Base-by-base conservation (phyloP, 768 basidiomycete genomes). In the Calocybe indica region DNA sequence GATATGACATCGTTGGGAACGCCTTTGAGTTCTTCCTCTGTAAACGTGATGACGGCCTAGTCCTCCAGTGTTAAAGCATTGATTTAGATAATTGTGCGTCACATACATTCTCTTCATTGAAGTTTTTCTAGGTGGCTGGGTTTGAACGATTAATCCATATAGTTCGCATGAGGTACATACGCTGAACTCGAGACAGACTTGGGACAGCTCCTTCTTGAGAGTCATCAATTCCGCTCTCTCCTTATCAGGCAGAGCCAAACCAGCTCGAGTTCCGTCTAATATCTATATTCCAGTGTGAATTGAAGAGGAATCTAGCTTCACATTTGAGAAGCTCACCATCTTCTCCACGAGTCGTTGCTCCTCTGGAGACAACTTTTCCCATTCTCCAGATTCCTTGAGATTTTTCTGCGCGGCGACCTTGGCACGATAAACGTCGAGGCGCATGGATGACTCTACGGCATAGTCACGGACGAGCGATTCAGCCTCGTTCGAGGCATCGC, bases 101-200 rank as follows among this genome's bases (percentile, higher is more conserved):
- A 52, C 70, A 48, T 52, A 85, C 88, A 38, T 86, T 82, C 60
- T 93, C 91, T 63, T 94, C 90, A 56, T 92, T 92, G 68, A 85
- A 90, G 67, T 91, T 89, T 83, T 85, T 88, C 83, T 87, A 37
- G 31, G 22, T 22, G 22, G 22, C 22, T 22, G 22, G 22, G 22
- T 22, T 22, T 22, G 22, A 22, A 22, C 4, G 22, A 22, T 22
- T 22, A 22, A 22, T 22, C 22, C 22, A 22, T 22, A 22, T 22
- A 4, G 4, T 22, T 22, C 2, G 22, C 22, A 2, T 22, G 22
- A 22, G 22, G 11, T 40, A 68, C 83, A 55, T 55, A 88, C 87
- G 62, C 74, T 80, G 56, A 92, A 92, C 58, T 88, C 83, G n/a
- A 90, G 66, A 61, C 81, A 88, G 28, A 75, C 73, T 56, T 84